Conservation (phyloP, 2,329 filamentous ascomycete species). For the Fusarium anthophilum region DNA sequence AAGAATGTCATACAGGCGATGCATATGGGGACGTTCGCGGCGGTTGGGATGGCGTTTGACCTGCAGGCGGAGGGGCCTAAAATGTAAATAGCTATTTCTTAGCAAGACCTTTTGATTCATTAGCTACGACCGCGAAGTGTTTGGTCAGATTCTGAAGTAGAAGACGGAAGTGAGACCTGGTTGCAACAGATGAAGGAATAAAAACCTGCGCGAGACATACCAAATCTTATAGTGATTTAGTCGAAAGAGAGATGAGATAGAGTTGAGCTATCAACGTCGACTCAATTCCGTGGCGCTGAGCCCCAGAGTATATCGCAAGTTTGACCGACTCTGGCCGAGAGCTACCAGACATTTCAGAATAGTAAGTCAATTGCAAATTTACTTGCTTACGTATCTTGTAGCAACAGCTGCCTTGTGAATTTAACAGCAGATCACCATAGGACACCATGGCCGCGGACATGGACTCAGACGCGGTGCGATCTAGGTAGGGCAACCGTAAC, state of each 20-base stretch:
- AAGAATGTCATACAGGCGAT: background rate
- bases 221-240: fast-evolving
- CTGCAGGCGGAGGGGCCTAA: background rate
- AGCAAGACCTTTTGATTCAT: too few relatives aligned
- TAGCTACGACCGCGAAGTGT: too few relatives aligned
- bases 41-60: background rate
- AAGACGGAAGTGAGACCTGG: background rate
- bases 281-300: background rate
- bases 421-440: background rate
- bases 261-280: background rate
- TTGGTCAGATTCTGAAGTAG: background rate
- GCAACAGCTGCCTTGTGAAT: background rate
- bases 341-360: background rate
- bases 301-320: background rate
- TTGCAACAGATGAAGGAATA: background rate
- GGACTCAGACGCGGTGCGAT: background rate
- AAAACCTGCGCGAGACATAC: fast-evolving
- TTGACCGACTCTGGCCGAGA: background rate
- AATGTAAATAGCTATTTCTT: background rate
- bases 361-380: background rate
- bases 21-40: background rate
- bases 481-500: background rate
- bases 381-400: fast-evolving
- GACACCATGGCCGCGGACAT: background rate
- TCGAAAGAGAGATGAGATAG: background rate